phyloP scores from a whole-genome alignment of 495 filamentous ascomycete species.

The Cairneyella variabilis region DNA sequence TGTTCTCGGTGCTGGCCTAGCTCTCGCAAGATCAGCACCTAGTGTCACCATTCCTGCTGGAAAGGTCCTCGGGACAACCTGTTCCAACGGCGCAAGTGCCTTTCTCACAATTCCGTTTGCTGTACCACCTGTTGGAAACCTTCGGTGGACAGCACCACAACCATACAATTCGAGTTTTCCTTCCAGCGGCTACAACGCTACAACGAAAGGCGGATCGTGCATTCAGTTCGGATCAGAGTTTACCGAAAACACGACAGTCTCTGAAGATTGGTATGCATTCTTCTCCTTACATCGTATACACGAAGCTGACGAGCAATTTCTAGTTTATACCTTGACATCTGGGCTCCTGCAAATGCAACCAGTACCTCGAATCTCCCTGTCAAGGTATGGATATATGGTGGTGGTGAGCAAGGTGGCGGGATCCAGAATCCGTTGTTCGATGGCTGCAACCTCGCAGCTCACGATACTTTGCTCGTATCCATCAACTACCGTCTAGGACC shows the following conservation, averaged over 20 bases:
- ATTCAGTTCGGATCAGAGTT: constrained; percentile 31
- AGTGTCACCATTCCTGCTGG: background rate
- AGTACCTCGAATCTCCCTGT: constrained; percentile 45
- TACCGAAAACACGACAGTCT: constrained; percentile 20
- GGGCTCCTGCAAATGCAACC: constrained; percentile 31
- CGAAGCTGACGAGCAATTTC: constrained; percentile 11
- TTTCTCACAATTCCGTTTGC: constrained; percentile 27
- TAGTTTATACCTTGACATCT: constrained; percentile 31
- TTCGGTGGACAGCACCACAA: constrained; percentile 27
- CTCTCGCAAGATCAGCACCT: constrained; percentile 1
- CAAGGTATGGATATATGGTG: constrained; percentile 58
- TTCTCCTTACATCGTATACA: background rate
- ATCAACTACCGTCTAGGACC: constrained; percentile 33
- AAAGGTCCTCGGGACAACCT: background rate
- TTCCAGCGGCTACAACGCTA: constrained; percentile 13
- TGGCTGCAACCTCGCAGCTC: constrained; percentile 35
- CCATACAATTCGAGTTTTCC: constrained; percentile 19
- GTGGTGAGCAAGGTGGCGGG: constrained; percentile 48
- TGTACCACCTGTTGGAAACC: constrained; percentile 26
- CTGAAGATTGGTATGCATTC: constrained; percentile 31
- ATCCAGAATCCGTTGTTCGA: constrained; percentile 40
- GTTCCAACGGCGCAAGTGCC: constrained; percentile 1
- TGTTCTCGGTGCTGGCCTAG: background rate
- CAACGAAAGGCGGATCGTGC: constrained; percentile 19
- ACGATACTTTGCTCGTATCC: constrained; percentile 53